These are phyloP conservation scores for Cryphonectria radicalis DNA, from an alignment of 2,329 filamentous ascomycete genomes.

Conservation along the genomic window DNA sequence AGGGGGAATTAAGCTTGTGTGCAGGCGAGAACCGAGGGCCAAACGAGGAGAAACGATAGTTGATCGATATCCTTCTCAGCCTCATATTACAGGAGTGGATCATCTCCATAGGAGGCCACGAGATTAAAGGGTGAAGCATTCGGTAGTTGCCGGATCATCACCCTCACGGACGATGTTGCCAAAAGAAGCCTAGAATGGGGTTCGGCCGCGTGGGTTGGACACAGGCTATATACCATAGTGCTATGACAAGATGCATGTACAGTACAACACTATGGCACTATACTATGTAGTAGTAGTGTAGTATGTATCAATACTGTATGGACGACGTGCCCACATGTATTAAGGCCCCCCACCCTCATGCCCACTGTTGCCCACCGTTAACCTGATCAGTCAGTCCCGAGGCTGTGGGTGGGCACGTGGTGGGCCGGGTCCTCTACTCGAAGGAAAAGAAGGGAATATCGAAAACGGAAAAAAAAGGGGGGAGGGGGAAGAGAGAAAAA, in stretches of 20 bases:
- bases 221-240: not conserved
- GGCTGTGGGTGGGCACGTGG: not conserved
- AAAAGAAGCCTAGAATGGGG: not conserved
- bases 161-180: not conserved
- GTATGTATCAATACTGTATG: not conserved
- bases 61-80: not conserved
- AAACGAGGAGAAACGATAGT: not conserved
- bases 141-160: not conserved
- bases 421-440: not conserved
- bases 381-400: not conserved
- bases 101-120: not conserved
- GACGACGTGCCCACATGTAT: not conserved
- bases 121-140: not conserved
- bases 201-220: not conserved
- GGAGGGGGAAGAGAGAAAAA: not conserved
- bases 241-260: too few relatives aligned
- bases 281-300: not conserved
- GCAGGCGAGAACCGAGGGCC: not conserved
- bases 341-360: not conserved
- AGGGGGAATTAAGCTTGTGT: slow-evolving; percentile 9
- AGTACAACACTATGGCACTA: too few relatives aligned
- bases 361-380: not conserved
- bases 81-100: slow-evolving; percentile 6
- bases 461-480: not conserved
- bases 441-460: not conserved